A percentile compares a stretch with the other conserved stretches of the same genome.
These are phyloP conservation scores for Ophiostoma quercus DNA, from an alignment of 2,329 filamentous ascomycete species.

Conservation along the genomic window DNA sequence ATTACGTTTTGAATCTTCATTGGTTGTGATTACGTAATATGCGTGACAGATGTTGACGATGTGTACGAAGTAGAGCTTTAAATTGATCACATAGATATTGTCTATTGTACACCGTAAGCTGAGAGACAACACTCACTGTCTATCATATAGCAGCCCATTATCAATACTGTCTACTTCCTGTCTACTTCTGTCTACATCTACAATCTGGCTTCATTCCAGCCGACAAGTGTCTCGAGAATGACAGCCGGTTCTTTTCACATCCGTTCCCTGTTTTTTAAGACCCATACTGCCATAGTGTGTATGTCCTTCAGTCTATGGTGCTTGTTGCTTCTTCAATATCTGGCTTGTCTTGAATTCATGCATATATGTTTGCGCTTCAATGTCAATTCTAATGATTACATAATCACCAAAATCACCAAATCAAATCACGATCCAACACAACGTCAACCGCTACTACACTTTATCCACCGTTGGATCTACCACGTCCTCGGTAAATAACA, in stretches of 20 bases:
- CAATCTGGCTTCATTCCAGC: not conserved
- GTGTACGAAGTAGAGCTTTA: too few species aligned
- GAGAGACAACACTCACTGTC: too few species aligned
- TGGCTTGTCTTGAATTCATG: not conserved
- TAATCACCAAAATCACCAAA: not conserved
- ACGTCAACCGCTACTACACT: not conserved
- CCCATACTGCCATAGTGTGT: not conserved
- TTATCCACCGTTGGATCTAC: not conserved
- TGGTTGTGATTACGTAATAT: too few species aligned
- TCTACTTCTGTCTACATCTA: too few species aligned
- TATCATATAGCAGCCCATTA: too few species aligned
- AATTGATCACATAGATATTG: too few species aligned
- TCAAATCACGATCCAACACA: not conserved
- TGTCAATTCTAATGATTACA: not conserved
- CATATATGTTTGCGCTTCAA: too few species aligned
- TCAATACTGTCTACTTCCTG: not conserved
- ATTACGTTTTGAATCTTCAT: not conserved
- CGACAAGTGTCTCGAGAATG: not conserved
- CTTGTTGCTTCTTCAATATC: too few species aligned
- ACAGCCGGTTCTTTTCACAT: slow-evolving; percentile 3
- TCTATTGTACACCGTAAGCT: too few species aligned
- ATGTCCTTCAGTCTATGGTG: too few species aligned
- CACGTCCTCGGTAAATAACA: not conserved
- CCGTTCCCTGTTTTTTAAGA: not conserved
- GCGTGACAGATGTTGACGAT: too few species aligned